Evolutionary conservation across 2,329 filamentous ascomycete species (phyloP).

Genomic region (Venturiaceae sp.): DNA sequence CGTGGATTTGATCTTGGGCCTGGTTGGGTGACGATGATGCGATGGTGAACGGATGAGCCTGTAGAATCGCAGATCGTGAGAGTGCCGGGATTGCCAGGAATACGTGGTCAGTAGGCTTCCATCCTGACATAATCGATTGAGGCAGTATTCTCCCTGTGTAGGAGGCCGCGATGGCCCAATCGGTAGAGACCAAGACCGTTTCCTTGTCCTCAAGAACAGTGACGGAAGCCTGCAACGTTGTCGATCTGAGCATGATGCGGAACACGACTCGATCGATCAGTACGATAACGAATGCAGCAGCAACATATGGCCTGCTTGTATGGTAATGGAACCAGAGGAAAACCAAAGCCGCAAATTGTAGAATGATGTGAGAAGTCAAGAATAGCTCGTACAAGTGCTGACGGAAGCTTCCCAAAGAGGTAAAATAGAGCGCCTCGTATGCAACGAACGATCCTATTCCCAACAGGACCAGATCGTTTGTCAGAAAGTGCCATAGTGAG

Average conservation of each 20-base stretch:
- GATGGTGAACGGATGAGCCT: constrained; percentile 60
- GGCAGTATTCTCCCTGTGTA: background rate
- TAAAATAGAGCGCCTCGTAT: constrained; percentile 54
- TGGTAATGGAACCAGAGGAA: constrained; percentile 53
- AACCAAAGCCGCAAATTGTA: constrained; percentile 43
- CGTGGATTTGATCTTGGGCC: constrained; percentile 1
- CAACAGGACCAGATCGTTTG: constrained; percentile 40
- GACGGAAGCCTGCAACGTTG: constrained; percentile 38
- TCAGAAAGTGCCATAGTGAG: constrained; percentile 40
- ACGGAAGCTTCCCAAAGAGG: constrained; percentile 43
- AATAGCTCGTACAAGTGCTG: constrained; percentile 32
- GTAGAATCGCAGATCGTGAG: constrained; percentile 41
- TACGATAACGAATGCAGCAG: constrained; percentile 45
- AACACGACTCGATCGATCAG: constrained; percentile 48
- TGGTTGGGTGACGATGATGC: constrained; percentile 44
- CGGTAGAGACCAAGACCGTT: constrained; percentile 41
- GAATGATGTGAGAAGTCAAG: constrained; percentile 31
- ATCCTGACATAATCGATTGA: constrained; percentile 18
- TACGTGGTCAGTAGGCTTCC: constrained; percentile 53
- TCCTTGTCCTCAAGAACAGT: constrained; percentile 46
- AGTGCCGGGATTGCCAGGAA: constrained; percentile 52
- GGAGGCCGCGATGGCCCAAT: constrained; percentile 25
- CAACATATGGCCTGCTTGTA: constrained; percentile 43
- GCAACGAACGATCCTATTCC: constrained; percentile 46
- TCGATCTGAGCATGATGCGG: constrained; percentile 43